Conservation (phyloP, 2,329 filamentous ascomycete species). For the Davidsoniella virescens region DNA sequence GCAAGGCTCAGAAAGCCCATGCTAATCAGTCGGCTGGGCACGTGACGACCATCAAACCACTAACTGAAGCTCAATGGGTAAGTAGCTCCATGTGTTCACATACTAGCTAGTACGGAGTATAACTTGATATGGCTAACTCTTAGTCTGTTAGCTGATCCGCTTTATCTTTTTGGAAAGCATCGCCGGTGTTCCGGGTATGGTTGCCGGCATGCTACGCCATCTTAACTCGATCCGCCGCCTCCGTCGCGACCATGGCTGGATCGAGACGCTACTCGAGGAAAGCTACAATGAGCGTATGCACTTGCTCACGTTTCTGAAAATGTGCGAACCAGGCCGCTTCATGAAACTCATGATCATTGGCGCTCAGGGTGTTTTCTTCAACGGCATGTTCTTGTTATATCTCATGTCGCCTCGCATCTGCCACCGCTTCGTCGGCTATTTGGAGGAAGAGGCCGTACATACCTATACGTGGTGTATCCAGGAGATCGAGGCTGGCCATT, state of each 20-base stretch:
- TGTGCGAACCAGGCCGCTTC: conserved; percentile 59
- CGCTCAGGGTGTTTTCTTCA: conserved; percentile 94
- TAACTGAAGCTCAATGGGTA: conserved; percentile 76
- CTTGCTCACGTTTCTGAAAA: conserved; percentile 79
- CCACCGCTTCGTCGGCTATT: conserved; percentile 90
- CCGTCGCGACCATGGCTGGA: conserved; percentile 92
- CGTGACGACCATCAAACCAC: conserved; percentile 35
- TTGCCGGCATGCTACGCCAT: conserved; percentile 85
- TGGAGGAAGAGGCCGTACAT: conserved; percentile 92
- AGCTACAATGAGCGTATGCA: conserved; percentile 92
- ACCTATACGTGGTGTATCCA: conserved; percentile 83
- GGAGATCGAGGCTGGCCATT: conserved; percentile 69
- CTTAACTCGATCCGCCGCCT: conserved; percentile 68
- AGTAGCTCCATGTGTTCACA: conserved; percentile 14
- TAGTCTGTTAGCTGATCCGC: conserved; percentile 41
- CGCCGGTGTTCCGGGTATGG: conserved; percentile 92
- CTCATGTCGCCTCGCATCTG: conserved; percentile 73
- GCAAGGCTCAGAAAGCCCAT: conserved; percentile 53
- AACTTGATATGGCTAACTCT: background rate
- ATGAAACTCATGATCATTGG: conserved; percentile 86
- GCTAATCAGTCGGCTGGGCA: conserved; percentile 40
- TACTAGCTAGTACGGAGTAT: background rate
- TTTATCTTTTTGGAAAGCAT: conserved; percentile 92
- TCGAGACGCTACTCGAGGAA: conserved; percentile 80
- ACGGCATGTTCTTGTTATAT: conserved; percentile 78